Evolutionary conservation across 2,329 filamentous ascomycete species (phyloP).

Genomic region (Grosmannia huntii): DNA sequence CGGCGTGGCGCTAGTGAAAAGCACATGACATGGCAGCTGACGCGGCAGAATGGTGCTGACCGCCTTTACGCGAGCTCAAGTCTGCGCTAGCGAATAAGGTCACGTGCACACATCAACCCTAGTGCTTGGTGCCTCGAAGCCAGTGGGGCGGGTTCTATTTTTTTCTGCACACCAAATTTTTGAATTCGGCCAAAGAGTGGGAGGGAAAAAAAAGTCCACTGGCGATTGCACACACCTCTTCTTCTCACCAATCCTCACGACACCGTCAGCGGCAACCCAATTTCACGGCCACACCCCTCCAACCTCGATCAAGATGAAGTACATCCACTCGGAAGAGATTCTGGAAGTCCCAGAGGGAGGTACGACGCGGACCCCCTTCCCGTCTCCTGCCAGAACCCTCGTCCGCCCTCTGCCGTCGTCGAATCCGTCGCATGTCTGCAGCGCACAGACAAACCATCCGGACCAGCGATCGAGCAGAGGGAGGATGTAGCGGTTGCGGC

Average conservation of each 20-base stretch:
- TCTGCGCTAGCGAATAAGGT: not conserved
- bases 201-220: slow-evolving; percentile 5
- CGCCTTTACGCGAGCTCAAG: not conserved
- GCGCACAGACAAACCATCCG: not conserved
- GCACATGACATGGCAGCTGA: slow-evolving; percentile 2
- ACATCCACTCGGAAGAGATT: slow-evolving; percentile 97
- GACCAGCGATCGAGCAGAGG: not conserved
- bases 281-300: slow-evolving; percentile 31
- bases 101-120: slow-evolving; percentile 1
- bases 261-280: slow-evolving; percentile 1
- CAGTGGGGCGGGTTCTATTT: not conserved
- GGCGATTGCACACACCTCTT: not conserved
- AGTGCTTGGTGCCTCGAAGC: not conserved
- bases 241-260: slow-evolving; percentile 9
- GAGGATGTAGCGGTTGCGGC: not conserved
- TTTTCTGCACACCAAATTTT: slow-evolving; percentile 9
- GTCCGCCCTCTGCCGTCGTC: not conserved
- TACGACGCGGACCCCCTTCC: slow-evolving; percentile 28
- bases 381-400: not conserved
- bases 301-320: slow-evolving; percentile 78
- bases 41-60: slow-evolving; percentile 3
- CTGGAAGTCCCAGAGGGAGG: slow-evolving; percentile 93
- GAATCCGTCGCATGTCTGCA: not conserved
- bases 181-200: slow-evolving; percentile 2
- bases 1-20: not conserved